Conservation (phyloP, 306 rosid genomes). For the Quercus variabilis region DNA sequence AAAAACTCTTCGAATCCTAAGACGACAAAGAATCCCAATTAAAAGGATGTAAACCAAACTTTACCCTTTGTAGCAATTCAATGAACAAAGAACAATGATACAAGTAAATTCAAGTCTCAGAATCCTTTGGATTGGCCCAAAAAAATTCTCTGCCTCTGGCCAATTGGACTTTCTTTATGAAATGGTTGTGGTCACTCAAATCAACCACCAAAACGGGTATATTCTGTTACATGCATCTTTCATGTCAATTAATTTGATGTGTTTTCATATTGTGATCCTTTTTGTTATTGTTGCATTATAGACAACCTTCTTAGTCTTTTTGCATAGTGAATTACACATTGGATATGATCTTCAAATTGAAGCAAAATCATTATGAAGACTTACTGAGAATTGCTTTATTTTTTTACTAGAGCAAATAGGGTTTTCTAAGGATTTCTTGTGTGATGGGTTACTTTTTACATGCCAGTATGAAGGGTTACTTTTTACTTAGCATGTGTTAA, state of each 20-base stretch:
- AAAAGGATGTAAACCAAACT: too few relatives aligned
- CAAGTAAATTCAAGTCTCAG: too few relatives aligned
- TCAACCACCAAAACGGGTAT: too few relatives aligned
- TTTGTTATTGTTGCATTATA: background rate
- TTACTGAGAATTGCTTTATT: slow-evolving; percentile 5
- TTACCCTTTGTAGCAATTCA: too few relatives aligned
- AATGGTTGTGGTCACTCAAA: too few relatives aligned
- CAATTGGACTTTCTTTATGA: background rate
- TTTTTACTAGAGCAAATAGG: background rate
- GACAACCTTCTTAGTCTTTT: background rate
- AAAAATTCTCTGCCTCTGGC: too few relatives aligned
- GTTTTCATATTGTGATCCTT: background rate
- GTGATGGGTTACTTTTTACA: too few relatives aligned
- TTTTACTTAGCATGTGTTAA: background rate
- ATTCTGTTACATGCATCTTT: background rate
- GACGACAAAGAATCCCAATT: too few relatives aligned
- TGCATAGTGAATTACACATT: background rate
- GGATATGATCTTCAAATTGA: background rate
- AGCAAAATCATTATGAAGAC: background rate
- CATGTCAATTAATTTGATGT: background rate
- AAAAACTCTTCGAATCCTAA: too few relatives aligned
- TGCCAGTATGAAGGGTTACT: too few relatives aligned
- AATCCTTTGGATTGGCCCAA: too few relatives aligned
- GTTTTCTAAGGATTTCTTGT: background rate
- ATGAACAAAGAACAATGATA: too few relatives aligned